Percentiles rank a stretch among this genome's conserved stretches.
phyloP scores from a whole-genome alignment of 2,329 filamentous ascomycete genomes.

The Myrmaecium sp. region DNA sequence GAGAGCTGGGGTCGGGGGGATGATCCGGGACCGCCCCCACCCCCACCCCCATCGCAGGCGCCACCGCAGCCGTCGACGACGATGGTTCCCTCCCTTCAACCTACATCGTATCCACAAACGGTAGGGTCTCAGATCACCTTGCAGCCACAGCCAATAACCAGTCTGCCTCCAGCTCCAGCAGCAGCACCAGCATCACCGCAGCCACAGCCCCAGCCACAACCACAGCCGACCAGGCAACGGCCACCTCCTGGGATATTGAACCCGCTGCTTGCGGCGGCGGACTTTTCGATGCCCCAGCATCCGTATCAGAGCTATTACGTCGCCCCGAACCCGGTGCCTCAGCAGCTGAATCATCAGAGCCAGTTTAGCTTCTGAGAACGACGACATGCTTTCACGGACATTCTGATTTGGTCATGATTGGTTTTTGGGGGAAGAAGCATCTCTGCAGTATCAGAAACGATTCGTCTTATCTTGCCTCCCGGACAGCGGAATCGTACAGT shows the following conservation, averaged over 20 bases:
- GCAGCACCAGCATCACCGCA: slow-evolving; percentile 6
- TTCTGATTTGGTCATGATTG: too few species aligned
- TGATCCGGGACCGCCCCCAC: slow-evolving; percentile 18
- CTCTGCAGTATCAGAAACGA: too few species aligned
- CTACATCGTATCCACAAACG: not conserved
- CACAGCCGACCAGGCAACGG: slow-evolving; percentile 12
- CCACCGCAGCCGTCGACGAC: slow-evolving; percentile 5
- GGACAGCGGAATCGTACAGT: too few species aligned
- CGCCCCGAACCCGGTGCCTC: slow-evolving; percentile 39
- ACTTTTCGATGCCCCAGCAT: slow-evolving; percentile 63
- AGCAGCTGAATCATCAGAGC: slow-evolving; percentile 8
- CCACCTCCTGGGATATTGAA: slow-evolving; percentile 43
- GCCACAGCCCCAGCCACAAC: slow-evolving; percentile 8
- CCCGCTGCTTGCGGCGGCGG: slow-evolving; percentile 51
- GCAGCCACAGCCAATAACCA: slow-evolving; percentile 4
- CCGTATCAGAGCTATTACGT: slow-evolving; percentile 72
- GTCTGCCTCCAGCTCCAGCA: slow-evolving; percentile 5
- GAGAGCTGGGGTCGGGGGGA: slow-evolving; percentile 61
- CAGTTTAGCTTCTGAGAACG: slow-evolving; percentile 4
- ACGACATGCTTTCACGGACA: too few species aligned
- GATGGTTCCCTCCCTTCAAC: slow-evolving; percentile 4
- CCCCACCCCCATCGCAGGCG: slow-evolving; percentile 12
- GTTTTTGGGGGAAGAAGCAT: too few species aligned
- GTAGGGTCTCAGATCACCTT: too few species aligned
- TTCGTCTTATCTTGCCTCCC: too few species aligned